Percentiles rank a stretch among this genome's conserved stretches.
These are phyloP conservation scores for Pythium rhizo-oryzae DNA, from an alignment of 352 stramenopile species.

Conservation along the genomic window DNA sequence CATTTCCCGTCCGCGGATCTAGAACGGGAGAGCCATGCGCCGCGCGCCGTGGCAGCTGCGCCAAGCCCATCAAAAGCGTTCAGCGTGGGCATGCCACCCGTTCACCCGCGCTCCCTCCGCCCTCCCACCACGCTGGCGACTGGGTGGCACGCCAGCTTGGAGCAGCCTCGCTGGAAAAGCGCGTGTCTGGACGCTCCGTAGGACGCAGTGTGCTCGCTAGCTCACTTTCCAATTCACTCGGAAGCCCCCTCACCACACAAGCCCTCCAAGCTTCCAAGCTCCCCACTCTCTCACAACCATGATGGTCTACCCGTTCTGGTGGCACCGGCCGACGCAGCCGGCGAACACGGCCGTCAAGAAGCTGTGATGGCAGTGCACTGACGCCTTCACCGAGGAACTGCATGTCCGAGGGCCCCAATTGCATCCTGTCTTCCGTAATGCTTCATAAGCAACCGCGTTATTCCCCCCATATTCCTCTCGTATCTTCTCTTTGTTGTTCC, in stretches of 20 bases:
- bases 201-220: too few species aligned
- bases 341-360: constrained; percentile 2
- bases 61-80: too few species aligned
- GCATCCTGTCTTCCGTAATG: too few species aligned
- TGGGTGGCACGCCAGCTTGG: neutral
- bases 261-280: neutral
- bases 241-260: constrained; percentile 4
- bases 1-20: neutral
- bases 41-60: neutral
- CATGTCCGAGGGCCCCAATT: neutral
- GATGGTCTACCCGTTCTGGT: constrained; percentile 25
- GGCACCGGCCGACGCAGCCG: constrained; percentile 17
- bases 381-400: neutral
- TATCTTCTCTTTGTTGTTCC: too few species aligned
- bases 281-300: constrained; percentile 5
- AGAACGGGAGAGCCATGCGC: neutral
- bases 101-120: neutral
- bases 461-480: too few species aligned
- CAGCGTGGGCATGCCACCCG: too few species aligned
- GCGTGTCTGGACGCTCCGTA: neutral
- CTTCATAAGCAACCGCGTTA: too few species aligned
- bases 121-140: neutral
- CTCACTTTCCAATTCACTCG: constrained; percentile 15
- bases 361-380: neutral
- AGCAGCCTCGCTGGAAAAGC: neutral